Evolutionary conservation across 345 rosid genomes (phyloP).

Genomic region (Moricandia arvensis): DNA sequence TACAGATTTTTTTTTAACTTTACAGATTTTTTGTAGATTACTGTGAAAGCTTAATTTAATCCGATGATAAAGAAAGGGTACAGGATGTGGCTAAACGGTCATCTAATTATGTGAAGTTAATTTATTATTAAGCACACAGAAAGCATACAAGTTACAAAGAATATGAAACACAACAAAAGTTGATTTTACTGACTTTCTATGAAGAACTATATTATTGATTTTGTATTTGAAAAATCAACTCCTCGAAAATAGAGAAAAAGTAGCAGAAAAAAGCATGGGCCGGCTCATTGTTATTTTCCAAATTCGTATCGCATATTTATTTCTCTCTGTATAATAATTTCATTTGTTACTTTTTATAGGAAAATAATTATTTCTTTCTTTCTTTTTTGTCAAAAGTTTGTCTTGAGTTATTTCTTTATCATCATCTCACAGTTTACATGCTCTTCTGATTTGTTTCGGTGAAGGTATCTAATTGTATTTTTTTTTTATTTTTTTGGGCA

Average conservation of each 20-base stretch:
- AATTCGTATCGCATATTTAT: background rate
- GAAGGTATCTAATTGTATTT: background rate
- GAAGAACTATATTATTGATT: background rate
- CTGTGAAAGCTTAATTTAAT: background rate
- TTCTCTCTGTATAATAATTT: background rate
- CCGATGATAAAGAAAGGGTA: background rate
- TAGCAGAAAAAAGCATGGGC: conserved; percentile 31
- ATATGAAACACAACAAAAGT: background rate
- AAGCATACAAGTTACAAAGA: background rate
- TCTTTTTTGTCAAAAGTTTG: too few species aligned
- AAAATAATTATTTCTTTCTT: background rate
- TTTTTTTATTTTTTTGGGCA: too few species aligned
- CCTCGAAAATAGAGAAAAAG: conserved; percentile 12
- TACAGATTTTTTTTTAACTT: background rate
- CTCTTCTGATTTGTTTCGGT: background rate
- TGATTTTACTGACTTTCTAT: conserved; percentile 1
- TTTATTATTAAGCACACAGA: background rate
- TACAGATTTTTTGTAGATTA: background rate
- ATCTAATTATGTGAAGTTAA: background rate
- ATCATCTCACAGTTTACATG: background rate
- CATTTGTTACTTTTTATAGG: background rate
- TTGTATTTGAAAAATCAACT: conserved; percentile 26
- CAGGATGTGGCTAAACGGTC: background rate
- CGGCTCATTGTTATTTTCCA: conserved; percentile 23
- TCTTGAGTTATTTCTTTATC: background rate